These are phyloP conservation scores for Phytophthora hybrid DNA, from an alignment of 352 stramenopile species.

Conservation along the genomic window DNA sequence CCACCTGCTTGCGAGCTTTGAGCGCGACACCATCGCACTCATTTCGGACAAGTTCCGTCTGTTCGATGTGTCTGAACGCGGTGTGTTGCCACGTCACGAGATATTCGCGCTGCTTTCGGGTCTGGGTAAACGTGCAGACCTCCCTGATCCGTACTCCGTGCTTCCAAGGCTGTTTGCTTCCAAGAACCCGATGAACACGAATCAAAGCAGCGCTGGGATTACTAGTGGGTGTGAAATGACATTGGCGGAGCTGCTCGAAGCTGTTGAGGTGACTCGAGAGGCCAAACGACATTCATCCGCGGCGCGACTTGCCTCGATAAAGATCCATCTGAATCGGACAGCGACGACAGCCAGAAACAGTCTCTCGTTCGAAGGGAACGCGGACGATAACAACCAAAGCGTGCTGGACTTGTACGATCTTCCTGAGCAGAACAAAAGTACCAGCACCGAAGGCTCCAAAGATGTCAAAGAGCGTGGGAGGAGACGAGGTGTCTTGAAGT, in stretches of 20 bases:
- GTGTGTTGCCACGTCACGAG: constrained; percentile 46
- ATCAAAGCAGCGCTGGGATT: not conserved
- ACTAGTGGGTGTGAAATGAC: constrained; percentile 24
- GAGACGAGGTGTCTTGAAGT: constrained; percentile 1
- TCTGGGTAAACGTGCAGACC: constrained; percentile 44
- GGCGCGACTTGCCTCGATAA: constrained; percentile 16
- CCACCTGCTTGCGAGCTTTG: constrained; percentile 41
- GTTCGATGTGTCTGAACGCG: constrained; percentile 55
- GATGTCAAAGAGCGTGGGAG: constrained; percentile 11
- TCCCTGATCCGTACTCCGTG: constrained; percentile 54
- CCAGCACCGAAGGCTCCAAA: not conserved
- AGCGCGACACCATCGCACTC: constrained; percentile 35
- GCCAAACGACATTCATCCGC: constrained; percentile 17
- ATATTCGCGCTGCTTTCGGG: constrained; percentile 50
- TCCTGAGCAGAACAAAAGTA: not conserved
- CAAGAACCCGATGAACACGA: not conserved
- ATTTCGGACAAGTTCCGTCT: constrained; percentile 48
- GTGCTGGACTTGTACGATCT: not conserved
- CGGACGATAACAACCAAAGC: not conserved
- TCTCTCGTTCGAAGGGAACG: not conserved
- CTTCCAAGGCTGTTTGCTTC: constrained; percentile 33
- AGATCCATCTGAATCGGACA: constrained; percentile 14
- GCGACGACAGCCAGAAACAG: constrained; percentile 1
- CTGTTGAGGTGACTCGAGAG: constrained; percentile 29
- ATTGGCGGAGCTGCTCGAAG: constrained; percentile 41